Conservation (phyloP, 2,329 filamentous ascomycete genomes). For the Hyphodiscus sp. region DNA sequence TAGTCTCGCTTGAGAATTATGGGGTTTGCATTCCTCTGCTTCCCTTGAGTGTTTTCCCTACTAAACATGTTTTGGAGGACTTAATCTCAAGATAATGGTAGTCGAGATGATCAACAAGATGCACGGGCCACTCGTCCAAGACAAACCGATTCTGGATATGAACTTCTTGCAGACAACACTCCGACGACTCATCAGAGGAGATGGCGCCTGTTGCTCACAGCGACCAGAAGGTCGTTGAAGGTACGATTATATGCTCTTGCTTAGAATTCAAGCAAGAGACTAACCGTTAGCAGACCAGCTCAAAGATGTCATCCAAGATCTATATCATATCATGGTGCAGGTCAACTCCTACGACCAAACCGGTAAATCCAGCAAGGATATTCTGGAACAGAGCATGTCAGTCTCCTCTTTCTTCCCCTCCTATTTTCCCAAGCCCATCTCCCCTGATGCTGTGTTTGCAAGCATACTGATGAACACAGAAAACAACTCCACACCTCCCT, state of each 20-base stretch:
- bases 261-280: not conserved
- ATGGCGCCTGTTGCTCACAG: constrained; percentile 33
- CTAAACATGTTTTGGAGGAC: no score
- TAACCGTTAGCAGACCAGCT: constrained; percentile 41
- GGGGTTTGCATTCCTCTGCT: no score
- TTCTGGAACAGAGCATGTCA: constrained; percentile 49
- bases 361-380: constrained; percentile 42
- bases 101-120: no score
- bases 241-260: constrained; percentile 19
- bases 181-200: not conserved
- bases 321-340: constrained; percentile 59
- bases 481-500: constrained; percentile 36
- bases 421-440: no score
- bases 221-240: constrained; percentile 33
- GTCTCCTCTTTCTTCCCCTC: constrained; percentile 5
- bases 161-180: not conserved
- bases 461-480: constrained; percentile 31
- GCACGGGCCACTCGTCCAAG: no score
- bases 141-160: no score
- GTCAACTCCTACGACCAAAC: constrained; percentile 53
- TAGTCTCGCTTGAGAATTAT: no score
- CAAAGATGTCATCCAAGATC: constrained; percentile 56
- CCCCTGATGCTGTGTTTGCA: constrained; percentile 22
- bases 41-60: no score
- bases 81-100: no score